Conservation (phyloP, 2,329 filamentous ascomycete species). For the Colletotrichum coccodes region DNA sequence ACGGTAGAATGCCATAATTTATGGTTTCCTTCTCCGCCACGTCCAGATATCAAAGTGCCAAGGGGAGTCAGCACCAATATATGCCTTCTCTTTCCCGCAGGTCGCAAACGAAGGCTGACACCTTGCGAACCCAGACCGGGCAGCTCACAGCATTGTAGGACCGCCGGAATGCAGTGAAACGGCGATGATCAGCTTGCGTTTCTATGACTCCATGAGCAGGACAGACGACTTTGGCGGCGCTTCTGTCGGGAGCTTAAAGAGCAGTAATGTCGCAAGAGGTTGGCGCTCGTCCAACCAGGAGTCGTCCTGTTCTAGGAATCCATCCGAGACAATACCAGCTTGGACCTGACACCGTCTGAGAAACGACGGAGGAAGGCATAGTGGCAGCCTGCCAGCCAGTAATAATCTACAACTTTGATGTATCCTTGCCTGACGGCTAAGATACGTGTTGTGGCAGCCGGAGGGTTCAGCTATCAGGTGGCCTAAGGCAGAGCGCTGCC, state of each 20-base stretch:
- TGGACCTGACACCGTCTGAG: no score
- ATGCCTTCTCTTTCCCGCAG: not conserved
- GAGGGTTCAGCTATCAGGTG: constrained; percentile 76
- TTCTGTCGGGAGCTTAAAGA: constrained; percentile 63
- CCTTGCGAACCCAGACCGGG: constrained; percentile 49
- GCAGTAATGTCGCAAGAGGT: no score
- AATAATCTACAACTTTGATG: no score
- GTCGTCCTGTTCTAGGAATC: no score
- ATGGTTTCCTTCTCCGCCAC: not conserved
- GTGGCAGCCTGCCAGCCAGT: no score
- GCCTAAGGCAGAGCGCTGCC: constrained; percentile 72
- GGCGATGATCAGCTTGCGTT: no score
- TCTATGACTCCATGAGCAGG: constrained; percentile 76
- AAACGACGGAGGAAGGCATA: no score
- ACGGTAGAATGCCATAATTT: not conserved
- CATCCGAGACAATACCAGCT: no score
- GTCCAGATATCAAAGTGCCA: not conserved
- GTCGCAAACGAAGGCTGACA: not conserved
- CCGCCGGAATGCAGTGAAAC: constrained; percentile 68
- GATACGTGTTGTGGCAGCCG: constrained; percentile 71
- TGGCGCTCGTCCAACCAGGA: no score
- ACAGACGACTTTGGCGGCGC: constrained; percentile 66
- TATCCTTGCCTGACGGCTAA: constrained; percentile 61
- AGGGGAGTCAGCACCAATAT: not conserved
- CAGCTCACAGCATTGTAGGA: constrained; percentile 64